phyloP scores from a whole-genome alignment of 169 alveolate species.

The Theileria annulata region DNA sequence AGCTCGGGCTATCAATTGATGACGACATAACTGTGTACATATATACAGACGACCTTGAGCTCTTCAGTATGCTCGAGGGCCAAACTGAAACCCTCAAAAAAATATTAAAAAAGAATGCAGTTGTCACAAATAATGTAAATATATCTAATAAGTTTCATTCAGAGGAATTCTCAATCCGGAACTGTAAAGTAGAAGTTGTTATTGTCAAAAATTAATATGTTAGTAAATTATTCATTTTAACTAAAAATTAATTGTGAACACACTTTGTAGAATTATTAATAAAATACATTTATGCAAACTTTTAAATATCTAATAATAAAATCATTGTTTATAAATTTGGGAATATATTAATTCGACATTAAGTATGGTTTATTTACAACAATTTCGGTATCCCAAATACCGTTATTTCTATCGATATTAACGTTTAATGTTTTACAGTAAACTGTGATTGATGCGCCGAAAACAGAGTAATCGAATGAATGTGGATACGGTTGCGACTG shows the following conservation, averaged over 20 bases:
- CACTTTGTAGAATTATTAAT: too few species aligned
- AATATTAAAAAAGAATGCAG: slow-evolving; percentile 29
- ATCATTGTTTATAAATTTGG: too few species aligned
- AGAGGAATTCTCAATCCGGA: slow-evolving; percentile 25
- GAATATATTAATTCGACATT: too few species aligned
- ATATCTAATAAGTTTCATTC: slow-evolving; percentile 17
- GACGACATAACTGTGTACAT: slow-evolving; percentile 55
- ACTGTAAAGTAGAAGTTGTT: slow-evolving; percentile 23
- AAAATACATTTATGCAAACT: too few species aligned
- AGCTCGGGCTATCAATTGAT: slow-evolving; percentile 44
- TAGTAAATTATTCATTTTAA: too few species aligned
- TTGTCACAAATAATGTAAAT: slow-evolving; percentile 9
- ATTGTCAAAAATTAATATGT: slow-evolving; percentile 14
- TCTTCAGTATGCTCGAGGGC: slow-evolving; percentile 6
- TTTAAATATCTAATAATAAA: too few species aligned
- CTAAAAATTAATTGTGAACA: too few species aligned
- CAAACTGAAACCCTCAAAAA: slow-evolving; percentile 43
- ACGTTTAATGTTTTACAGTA: background rate
- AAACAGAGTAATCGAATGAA: background rate
- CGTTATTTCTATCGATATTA: background rate
- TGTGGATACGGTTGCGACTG: background rate
- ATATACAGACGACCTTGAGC: slow-evolving; percentile 15
- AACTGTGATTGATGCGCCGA: background rate
- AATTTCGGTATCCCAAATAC: background rate
- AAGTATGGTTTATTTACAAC: too few species aligned